Evolutionary conservation across 177 flowering plant species (phyloP).

Genomic region (Vitis hybrid): DNA sequence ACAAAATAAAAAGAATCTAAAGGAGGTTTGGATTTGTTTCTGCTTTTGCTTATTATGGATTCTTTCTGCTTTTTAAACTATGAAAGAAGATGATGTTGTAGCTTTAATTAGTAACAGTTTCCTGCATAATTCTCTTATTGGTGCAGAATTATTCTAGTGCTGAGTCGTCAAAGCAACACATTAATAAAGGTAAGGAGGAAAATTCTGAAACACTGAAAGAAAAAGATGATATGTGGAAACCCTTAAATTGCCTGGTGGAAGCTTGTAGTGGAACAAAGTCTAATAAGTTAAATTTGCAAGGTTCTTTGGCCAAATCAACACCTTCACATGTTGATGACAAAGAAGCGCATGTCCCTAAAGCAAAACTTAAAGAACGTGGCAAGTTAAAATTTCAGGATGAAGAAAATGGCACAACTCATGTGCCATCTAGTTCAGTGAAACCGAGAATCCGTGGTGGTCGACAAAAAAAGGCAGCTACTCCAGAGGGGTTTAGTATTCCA

Average conservation of each 20-base stretch:
- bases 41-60: background rate
- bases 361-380: conserved; percentile 3
- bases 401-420: conserved; percentile 9
- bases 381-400: conserved; percentile 8
- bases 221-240: conserved; percentile 21
- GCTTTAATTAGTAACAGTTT: background rate
- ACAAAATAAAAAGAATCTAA: conserved; percentile 53
- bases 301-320: background rate
- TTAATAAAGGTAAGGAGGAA: conserved; percentile 3
- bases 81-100: background rate
- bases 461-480: conserved; percentile 7
- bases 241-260: conserved; percentile 17
- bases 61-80: background rate
- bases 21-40: conserved; percentile 7
- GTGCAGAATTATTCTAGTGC: conserved; percentile 19
- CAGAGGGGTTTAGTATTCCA: conserved; percentile 17
- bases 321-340: conserved; percentile 1
- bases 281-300: conserved; percentile 1
- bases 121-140: background rate
- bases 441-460: background rate
- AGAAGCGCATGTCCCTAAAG: conserved; percentile 4
- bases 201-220: conserved; percentile 1
- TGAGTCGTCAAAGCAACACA: conserved; percentile 14
- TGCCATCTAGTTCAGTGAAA: conserved; percentile 12
- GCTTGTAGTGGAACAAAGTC: conserved; percentile 18